Base-by-base conservation (phyloP, 192 early-diverging fungal genomes). In the Tieghemiomyces parasiticus region DNA sequence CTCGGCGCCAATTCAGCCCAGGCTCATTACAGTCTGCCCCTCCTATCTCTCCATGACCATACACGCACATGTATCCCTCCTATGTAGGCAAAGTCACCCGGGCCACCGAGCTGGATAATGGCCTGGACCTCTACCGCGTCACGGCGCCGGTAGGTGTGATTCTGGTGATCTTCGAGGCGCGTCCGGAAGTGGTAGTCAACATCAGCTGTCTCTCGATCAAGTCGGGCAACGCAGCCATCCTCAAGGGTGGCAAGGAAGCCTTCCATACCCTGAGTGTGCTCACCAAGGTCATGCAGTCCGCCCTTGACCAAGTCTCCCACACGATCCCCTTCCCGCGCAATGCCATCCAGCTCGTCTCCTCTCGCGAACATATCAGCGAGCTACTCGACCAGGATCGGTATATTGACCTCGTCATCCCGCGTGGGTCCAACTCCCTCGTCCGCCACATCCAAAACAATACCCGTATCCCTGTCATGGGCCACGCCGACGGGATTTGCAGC, bases 401-500 rank as follows among this genome's bases (percentile, higher is more conserved):
- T 63, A 91, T 99, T 56, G 96, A 99, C 67, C 61, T 99, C 63
- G 93, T 94, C 16, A 89, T 99, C 65, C 96, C 96, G 2, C 74
- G 96, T 46, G 96, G 96, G 20, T 90, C 87, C 55, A 95, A 92
- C 62, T 74, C 81, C 50, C 74, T 99, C 48, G 93, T 99, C 45
- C 81, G 84, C 34, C 81, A 91, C 67, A 89, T 98, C 51, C 89
- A 95, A 67, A 85, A 84, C 54, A 85, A 85, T 67, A 97, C 95
- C 19, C 88, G 95, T 53, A 99, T 99, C 61, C 96, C 96, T 29
- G 96, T 99, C n/a, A 78, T 99, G 30, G 96, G 96, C 46, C 96
- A 99, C 65, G 96, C 96, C 32, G 96, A 99, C 72, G 96, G 96
- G 25, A 68, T 99, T 46, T 99, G 96, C 77, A 84, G 91, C 8